Evolutionary conservation across 2,329 filamentous ascomycete species (phyloP).

Genomic region (Colletotrichum somersetense): DNA sequence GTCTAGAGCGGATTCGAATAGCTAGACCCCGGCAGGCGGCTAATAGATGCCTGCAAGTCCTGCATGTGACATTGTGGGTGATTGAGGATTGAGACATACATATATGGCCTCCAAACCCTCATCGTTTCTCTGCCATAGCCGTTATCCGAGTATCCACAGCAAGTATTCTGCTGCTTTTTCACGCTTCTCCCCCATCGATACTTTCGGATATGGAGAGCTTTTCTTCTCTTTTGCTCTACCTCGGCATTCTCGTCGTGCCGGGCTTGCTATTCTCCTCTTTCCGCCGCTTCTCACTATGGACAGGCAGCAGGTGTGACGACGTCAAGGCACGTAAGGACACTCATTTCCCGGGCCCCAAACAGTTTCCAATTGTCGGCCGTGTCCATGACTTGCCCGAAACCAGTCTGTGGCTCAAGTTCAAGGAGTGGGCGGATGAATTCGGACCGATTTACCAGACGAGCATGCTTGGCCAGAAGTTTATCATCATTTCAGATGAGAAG

Average conservation of each 20-base stretch:
- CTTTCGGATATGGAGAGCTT: constrained; percentile 53
- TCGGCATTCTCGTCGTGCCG: constrained; percentile 56
- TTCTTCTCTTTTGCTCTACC: constrained; percentile 56
- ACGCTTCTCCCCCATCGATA: too few relatives aligned
- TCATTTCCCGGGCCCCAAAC: constrained; percentile 60
- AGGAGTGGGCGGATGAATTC: constrained; percentile 58
- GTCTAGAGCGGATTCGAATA: too few relatives aligned
- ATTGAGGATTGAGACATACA: neutral
- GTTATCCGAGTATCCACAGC: neutral
- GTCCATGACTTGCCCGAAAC: constrained; percentile 63
- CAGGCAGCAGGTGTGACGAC: neutral
- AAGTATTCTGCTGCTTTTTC: too few relatives aligned
- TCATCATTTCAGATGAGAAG: constrained; percentile 62
- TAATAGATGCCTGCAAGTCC: neutral
- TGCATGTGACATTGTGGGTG: neutral
- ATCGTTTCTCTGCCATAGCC: neutral
- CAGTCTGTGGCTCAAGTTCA: constrained; percentile 64
- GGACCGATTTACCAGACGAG: constrained; percentile 60
- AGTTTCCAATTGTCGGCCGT: constrained; percentile 62
- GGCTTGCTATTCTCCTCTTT: constrained; percentile 58
- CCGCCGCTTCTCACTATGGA: constrained; percentile 54
- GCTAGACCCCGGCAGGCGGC: neutral
- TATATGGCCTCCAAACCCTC: neutral
- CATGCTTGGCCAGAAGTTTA: constrained; percentile 55
- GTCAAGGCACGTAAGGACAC: constrained; percentile 43